Percentiles rank a stretch among this genome's conserved stretches.
Evolutionary conservation across 345 rosid species (phyloP).

Genomic region (Psidium guajava): DNA sequence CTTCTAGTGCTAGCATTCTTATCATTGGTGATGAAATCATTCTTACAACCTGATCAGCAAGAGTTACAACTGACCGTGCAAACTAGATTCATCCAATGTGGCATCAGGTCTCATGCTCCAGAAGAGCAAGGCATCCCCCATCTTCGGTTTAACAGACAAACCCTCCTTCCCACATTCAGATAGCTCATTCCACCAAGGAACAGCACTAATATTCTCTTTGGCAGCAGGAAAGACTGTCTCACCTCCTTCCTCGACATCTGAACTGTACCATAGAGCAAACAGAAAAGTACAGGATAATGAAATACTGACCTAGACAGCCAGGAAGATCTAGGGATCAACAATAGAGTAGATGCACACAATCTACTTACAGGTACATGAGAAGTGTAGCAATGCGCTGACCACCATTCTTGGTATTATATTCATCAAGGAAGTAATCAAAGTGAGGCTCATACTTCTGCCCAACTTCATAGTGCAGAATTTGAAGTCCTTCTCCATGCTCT

Average conservation of each 20-base stretch:
- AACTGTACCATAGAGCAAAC: constrained; percentile 32
- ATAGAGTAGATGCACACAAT: not conserved
- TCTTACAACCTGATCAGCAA: not conserved
- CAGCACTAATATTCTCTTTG: constrained; percentile 65
- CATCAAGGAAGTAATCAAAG: constrained; percentile 84
- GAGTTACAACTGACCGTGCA: constrained; percentile 60
- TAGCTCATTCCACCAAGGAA: constrained; percentile 92
- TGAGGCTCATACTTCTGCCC: constrained; percentile 98
- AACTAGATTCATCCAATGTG: constrained; percentile 67
- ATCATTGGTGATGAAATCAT: not conserved
- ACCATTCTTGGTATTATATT: constrained; percentile 78
- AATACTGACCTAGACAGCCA: not conserved
- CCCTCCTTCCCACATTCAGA: constrained; percentile 90
- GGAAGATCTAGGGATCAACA: not conserved
- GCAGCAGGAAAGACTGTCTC: constrained; percentile 94
- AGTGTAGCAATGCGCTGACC: constrained; percentile 97
- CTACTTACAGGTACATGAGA: constrained; percentile 93
- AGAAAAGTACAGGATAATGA: not conserved
- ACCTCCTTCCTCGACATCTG: constrained; percentile 98
- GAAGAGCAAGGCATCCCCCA: constrained; percentile 97
- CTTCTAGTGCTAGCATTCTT: not conserved
- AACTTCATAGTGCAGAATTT: constrained; percentile 85
- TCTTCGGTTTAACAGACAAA: constrained; percentile 81
- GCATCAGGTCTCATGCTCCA: constrained; percentile 99
- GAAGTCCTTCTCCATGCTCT: constrained; percentile 98